Base-by-base conservation (phyloP, 768 basidiomycete genomes). In the Boletus rubropictus region DNA sequence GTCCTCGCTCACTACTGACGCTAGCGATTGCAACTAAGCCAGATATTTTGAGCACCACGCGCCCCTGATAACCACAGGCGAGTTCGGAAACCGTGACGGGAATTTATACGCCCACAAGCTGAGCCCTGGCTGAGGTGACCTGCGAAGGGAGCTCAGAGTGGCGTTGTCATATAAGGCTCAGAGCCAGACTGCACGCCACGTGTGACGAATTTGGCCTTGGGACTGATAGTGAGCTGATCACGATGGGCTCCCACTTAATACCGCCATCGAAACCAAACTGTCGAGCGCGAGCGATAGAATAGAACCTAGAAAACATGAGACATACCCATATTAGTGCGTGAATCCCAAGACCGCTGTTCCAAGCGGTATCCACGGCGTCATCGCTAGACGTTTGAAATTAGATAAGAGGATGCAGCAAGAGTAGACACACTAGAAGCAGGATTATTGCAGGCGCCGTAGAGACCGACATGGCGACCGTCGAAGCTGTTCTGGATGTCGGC, bases 251-350 rank as follows among this genome's bases (percentile, higher is more conserved):
- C 79, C 81, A 86, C 50, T 74, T 56, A 52, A 78, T 59, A 25
- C 51, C 44, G n/a, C 67, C 68, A 42, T 63, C 51, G 36, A 70
- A 71, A 33, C 70, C 69, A 52, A 70, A 72, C 71, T 70, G 25
- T 5, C 8, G 3, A 25, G 14, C 14, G 2, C 56, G 33, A 53
- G 25, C 3, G 1, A 42, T 14, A 14, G 14, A 37, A 32, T 17
- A 9, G 3, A 43, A 15, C 9, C 10, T 2, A 24, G 10, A 22
- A 29, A n/a, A 39, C 12, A 31, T 12, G 22, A n/a, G 36, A 40
- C 74, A 55, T 57, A 84, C 84, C 84, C 84, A 87, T 50, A 88
- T 78, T 17, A 86, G 66, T 14, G 83, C 82, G 51, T 87, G 84
- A 5, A 88, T 81, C 37, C 86, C 84, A 22, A 87, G 62, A n/a